Evolutionary conservation across 768 basidiomycete genomes (phyloP).

Genomic region (Mycena maculata): DNA sequence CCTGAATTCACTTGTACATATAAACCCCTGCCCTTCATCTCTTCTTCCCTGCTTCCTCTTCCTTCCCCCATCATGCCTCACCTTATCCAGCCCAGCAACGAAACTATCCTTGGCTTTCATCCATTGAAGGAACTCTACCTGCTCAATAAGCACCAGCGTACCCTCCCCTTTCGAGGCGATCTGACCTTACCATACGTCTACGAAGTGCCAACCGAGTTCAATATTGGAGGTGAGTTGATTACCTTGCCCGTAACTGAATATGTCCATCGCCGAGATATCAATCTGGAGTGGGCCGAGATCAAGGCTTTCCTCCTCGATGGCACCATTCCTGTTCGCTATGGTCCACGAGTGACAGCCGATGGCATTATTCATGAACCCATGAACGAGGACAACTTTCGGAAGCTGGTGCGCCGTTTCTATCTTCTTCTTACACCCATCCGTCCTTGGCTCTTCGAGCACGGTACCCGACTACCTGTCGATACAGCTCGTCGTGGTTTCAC

Average conservation of each 20-base stretch:
- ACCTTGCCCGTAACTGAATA: neutral
- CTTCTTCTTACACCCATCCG: neutral
- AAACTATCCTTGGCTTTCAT: no score
- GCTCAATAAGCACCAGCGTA: neutral
- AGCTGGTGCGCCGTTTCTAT: neutral
- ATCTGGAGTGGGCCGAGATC: constrained; percentile 9
- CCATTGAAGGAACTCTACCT: no score
- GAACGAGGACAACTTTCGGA: neutral
- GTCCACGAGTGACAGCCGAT: no score
- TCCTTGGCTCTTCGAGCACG: neutral
- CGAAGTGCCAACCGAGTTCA: neutral
- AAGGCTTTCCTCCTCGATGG: neutral
- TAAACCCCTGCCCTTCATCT: no score
- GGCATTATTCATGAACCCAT: neutral
- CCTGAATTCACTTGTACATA: no score
- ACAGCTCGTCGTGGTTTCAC: neutral
- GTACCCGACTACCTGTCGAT: neutral
- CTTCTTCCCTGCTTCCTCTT: no score
- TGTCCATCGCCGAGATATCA: neutral
- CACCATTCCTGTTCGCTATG: neutral
- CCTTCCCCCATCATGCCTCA: no score
- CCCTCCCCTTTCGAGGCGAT: neutral
- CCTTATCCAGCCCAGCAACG: no score
- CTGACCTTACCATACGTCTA: no score
- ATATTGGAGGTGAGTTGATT: neutral